phyloP scores from a whole-genome alignment of 2,329 filamentous ascomycete genomes.

The Aspergillus sp. region DNA sequence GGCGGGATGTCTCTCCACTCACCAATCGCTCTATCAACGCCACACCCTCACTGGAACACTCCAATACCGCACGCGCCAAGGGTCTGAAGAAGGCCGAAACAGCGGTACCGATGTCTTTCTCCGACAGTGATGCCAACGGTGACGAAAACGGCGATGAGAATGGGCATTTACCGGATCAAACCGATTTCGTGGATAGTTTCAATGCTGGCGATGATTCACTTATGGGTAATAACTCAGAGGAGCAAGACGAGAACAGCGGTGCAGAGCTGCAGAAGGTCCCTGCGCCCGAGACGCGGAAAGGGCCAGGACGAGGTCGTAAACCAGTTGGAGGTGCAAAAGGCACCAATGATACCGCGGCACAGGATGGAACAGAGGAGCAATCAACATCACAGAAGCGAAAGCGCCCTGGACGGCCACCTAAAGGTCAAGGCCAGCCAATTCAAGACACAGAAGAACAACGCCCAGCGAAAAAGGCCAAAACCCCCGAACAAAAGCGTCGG shows the following conservation, averaged over 20 bases:
- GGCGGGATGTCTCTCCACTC: conserved; percentile 34
- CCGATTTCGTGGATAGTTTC: conserved; percentile 27
- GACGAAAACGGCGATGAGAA: conserved; percentile 32
- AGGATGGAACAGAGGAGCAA: conserved; percentile 19
- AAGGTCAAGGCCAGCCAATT: conserved; percentile 22
- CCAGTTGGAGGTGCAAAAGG: conserved; percentile 16
- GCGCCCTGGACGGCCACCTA: conserved; percentile 33
- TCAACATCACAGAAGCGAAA: conserved; percentile 25
- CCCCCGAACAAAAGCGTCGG: conserved; percentile 22
- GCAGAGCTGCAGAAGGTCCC: conserved; percentile 19
- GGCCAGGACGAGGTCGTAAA: conserved; percentile 17
- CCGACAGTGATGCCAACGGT: conserved; percentile 34
- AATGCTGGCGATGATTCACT: conserved; percentile 26
- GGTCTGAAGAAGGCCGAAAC: conserved; percentile 20
- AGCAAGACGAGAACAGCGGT: conserved; percentile 16
- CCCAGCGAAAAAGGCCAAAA: conserved; percentile 34
- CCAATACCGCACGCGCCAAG: conserved; percentile 23
- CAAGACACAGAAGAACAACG: conserved; percentile 25
- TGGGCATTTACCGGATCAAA: conserved; percentile 26
- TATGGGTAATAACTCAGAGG: conserved; percentile 18
- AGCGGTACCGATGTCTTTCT: conserved; percentile 30
- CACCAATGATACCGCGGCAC: conserved; percentile 14
- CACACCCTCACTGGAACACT: conserved; percentile 25
- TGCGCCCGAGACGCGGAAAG: conserved; percentile 14
- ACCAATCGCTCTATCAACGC: conserved; percentile 37